phyloP scores from a whole-genome alignment of 2,329 filamentous ascomycete genomes.

The Trichoderma sp. region DNA sequence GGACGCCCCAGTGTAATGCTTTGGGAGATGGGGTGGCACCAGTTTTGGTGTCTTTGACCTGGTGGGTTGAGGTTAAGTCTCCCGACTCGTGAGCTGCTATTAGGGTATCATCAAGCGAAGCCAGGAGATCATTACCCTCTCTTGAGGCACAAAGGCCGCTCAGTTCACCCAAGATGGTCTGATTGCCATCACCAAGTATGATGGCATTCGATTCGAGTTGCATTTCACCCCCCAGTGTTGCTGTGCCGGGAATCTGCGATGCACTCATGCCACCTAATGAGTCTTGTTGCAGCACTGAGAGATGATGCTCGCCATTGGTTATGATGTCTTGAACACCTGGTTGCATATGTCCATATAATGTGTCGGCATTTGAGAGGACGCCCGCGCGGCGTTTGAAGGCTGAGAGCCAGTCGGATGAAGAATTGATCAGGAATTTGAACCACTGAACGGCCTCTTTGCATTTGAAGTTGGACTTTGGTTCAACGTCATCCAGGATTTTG shows the following conservation, averaged over 20 bases:
- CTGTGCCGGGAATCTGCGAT: neutral
- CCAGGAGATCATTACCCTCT: neutral
- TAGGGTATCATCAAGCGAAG: neutral
- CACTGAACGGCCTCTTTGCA: conserved; percentile 4
- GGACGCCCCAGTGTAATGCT: neutral
- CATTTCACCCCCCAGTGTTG: neutral
- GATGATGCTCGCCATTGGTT: neutral
- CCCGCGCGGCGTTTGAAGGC: conserved; percentile 7
- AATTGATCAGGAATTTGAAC: conserved; percentile 8
- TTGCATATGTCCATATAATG: neutral
- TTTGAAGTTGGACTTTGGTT: conserved; percentile 6
- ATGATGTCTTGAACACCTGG: neutral
- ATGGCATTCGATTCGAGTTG: neutral
- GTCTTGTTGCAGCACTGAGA: neutral
- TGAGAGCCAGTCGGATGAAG: neutral
- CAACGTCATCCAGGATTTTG: neutral
- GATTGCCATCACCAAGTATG: neutral
- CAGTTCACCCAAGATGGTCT: neutral
- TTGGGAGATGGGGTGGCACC: neutral
- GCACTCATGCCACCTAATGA: neutral
- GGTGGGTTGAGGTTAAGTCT: neutral
- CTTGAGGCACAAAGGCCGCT: neutral
- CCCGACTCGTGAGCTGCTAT: neutral
- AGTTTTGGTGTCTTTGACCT: neutral
- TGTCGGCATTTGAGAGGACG: neutral